A percentile compares a stretch with the other conserved stretches of the same genome.
These are phyloP conservation scores for Pichia cactophila DNA, from an alignment of 1,139 yeast genomes.

Conservation along the genomic window DNA sequence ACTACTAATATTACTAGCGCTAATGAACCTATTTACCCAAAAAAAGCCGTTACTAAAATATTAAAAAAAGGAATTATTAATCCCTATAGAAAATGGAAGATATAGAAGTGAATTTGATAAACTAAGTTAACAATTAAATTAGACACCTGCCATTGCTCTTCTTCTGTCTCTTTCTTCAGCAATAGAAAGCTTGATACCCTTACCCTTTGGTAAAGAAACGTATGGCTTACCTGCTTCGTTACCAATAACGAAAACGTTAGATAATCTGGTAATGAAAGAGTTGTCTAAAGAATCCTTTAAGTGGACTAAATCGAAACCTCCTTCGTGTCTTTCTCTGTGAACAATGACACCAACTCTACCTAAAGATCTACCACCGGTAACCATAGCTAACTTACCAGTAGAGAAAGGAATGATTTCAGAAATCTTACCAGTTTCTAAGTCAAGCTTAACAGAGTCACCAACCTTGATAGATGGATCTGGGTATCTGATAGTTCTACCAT, in stretches of 20 bases:
- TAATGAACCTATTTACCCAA: neutral
- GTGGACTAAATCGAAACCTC: slow-evolving; percentile 99
- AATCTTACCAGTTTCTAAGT: slow-evolving; percentile 92
- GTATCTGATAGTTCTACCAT: slow-evolving; percentile 99
- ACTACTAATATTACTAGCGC: neutral
- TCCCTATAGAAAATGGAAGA: slow-evolving; percentile 4
- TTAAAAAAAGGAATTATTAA: slow-evolving; percentile 10
- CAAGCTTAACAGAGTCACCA: slow-evolving; percentile 95
- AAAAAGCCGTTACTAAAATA: slow-evolving; percentile 1
- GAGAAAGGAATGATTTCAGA: slow-evolving; percentile 89
- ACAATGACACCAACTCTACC: slow-evolving; percentile 98
- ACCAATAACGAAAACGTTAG: slow-evolving; percentile 96
- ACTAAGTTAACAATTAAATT: slow-evolving; percentile 15
- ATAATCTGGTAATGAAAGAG: slow-evolving; percentile 96
- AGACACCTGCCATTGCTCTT: slow-evolving; percentile 61
- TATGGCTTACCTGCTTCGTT: slow-evolving; percentile 90
- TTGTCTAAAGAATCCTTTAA: slow-evolving; percentile 95
- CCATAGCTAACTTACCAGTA: slow-evolving; percentile 93
- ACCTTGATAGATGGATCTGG: slow-evolving; percentile 96
- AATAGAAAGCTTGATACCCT: slow-evolving; percentile 97
- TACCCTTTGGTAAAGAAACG: slow-evolving; percentile 99
- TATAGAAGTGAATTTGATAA: slow-evolving; percentile 5
- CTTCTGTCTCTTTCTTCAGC: slow-evolving; percentile 99
- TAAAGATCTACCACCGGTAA: slow-evolving; percentile 99
- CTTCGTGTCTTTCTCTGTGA: slow-evolving; percentile 99